A percentile compares a stretch with the other conserved stretches of the same genome.
These are phyloP conservation scores for Phialophora expanda DNA, from an alignment of 2,329 filamentous ascomycete genomes.

Conservation along the genomic window DNA sequence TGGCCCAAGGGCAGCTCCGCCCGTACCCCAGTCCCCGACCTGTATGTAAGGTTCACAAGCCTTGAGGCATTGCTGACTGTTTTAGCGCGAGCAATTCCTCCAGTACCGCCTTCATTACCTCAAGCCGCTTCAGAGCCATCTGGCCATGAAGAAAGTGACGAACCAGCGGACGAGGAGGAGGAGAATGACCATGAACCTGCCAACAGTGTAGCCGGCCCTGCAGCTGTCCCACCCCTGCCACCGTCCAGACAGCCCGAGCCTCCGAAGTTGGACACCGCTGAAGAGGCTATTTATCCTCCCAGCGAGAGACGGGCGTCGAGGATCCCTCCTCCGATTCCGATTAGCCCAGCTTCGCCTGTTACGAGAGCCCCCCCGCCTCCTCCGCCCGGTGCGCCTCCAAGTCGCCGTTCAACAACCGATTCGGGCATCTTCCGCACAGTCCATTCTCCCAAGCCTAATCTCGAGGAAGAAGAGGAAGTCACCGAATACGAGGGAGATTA, in stretches of 20 bases:
- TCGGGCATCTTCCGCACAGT: conserved; percentile 47
- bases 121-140: conserved; percentile 10
- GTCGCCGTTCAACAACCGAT: conserved; percentile 66
- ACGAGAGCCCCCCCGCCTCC: conserved; percentile 69
- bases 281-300: conserved; percentile 41
- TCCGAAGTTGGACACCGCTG: conserved; percentile 36
- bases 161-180: conserved; percentile 3
- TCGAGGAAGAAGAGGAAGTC: conserved; percentile 75
- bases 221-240: conserved; percentile 48
- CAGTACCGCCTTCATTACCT: conserved; percentile 4
- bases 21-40: conserved; percentile 31
- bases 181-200: conserved; percentile 33
- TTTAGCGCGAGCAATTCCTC: conserved; percentile 24
- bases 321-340: conserved; percentile 48
- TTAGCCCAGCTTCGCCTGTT: conserved; percentile 47
- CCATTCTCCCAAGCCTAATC: conserved; percentile 53
- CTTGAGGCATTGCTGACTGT: conserved; percentile 15
- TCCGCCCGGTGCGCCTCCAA: conserved; percentile 55
- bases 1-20: conserved; percentile 19
- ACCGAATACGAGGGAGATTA: conserved; percentile 98
- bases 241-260: conserved; percentile 27
- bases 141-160: conserved; percentile 28
- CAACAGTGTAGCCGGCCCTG: conserved; percentile 44
- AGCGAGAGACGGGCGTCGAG: conserved; percentile 52
- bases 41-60: conserved; percentile 21